Base-by-base conservation (phyloP, 106 monocot species). In the Dioscorea dumetorum region DNA sequence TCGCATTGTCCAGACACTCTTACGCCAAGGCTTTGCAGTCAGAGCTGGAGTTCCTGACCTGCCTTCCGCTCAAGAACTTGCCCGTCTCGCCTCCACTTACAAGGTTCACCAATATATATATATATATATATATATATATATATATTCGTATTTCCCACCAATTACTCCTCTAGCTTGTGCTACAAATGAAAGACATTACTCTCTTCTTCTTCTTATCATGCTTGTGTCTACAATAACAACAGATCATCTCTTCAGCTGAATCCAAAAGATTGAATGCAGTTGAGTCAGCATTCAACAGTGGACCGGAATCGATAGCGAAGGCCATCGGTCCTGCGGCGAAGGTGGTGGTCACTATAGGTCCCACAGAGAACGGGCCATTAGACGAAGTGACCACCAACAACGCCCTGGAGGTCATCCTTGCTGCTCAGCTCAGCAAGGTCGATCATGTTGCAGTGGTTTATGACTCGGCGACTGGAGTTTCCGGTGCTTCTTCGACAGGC, bases 31-130 rank as follows among this genome's bases (percentile, higher is more conserved):
- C n/a, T 97, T 88, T 70, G 66, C 72, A 8, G 95, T 97, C 56
- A 61, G 95, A 12, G 95, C 95, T 13, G 95, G 88, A 23, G 95
- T 97, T n/a, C 78, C 95, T 3, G 95, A 97, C 60, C 84, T 97
- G 28, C 56, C 70, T 49, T 65, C 85, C 5, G 95, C 95, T 0
- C 95, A 97, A 73, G 91, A 97, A 14, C 91, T 97, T 19, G 95
- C 95, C 33, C 81, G 86, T 14, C 66, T 97, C 20, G 95, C 91
- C 13, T 68, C 86, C 0, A 70, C 91, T 6, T 97, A 97, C 72
- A 94, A 84, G 80, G 91, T 90, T 20, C 88, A 58, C 64, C 78
- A n/a, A n/a, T n/a, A n/a, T n/a, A n/a, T n/a, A n/a, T n/a, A n/a
- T n/a, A n/a, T n/a, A n/a, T n/a, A n/a, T n/a, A n/a, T n/a, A n/a